Evolutionary conservation across 2,329 filamentous ascomycete genomes (phyloP), one percentile per base, ranked within the genome.

Genomic region (Penicillium thymicola): DNA sequence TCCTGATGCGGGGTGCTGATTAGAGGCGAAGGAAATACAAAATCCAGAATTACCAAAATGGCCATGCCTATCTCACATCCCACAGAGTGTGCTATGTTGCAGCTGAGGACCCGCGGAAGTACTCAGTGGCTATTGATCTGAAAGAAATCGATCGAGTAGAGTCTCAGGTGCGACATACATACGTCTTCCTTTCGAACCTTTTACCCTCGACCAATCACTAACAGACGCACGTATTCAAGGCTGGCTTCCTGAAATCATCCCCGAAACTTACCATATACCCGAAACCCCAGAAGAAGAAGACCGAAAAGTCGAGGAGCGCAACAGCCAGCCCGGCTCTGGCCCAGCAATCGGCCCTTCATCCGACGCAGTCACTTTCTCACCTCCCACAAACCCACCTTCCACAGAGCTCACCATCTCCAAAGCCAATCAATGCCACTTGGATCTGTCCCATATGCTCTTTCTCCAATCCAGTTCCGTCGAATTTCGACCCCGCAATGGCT

Each of bases 21-120:
- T 52, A 30, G 36, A 48, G 48, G 52, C 38, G 45, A 36, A 96
- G 92, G 66, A 97, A 97, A 79, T 94, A 88, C 79, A 99, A 99
- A 79, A 88, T 99, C 53, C 89, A 90, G 36, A 87, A 92, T 70
- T 91, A 95, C 64, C 94, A 99, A 73, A 91, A 96, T 78, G 94
- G 94, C 50, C 92, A 97, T 78, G 91, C 94, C 54, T 99, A 99
- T 73, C 76, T 99, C 75, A 99, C 94, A 18, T 96, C 94, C 9
- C 93, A 97, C 75, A 89, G 94, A 51, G 86, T 91, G 59, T 99
- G 93, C 79, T 99, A 97, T 72, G 90, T 99, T 62, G 92, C 97
- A 70, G 89, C 92, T 68, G 82, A 85, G 32, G 89, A 97, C 61
- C 92, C 94, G 16, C 85, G 93, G 61, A 89, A 89, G 70, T 86